Conservation (phyloP, 768 basidiomycete genomes). For the Boletus insuetus region DNA sequence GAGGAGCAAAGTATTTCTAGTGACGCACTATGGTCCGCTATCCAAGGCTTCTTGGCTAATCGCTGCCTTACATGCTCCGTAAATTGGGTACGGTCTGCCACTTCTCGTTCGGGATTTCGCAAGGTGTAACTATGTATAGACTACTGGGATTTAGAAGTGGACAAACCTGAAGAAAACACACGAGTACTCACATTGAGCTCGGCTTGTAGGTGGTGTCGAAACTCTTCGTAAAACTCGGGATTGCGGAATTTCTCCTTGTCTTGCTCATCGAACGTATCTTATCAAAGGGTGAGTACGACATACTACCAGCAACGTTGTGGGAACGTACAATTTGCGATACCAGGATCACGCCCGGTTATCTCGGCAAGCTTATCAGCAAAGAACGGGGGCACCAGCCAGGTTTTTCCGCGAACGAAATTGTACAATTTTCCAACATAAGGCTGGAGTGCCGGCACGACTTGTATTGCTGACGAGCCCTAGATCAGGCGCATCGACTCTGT, state of each 20-base stretch:
- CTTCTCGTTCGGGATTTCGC: conserved; percentile 35
- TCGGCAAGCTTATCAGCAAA: conserved; percentile 38
- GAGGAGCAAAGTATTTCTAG: not conserved
- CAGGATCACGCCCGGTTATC: conserved; percentile 36
- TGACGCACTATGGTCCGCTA: conserved; percentile 43
- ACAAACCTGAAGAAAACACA: no score
- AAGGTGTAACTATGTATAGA: conserved; percentile 42
- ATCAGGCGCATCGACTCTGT: not conserved
- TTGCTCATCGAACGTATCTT: conserved; percentile 42
- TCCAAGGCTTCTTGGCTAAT: conserved; percentile 56
- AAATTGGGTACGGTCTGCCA: conserved; percentile 34
- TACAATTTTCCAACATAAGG: conserved; percentile 45
- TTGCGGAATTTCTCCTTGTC: conserved; percentile 52
- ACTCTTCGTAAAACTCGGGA: conserved; percentile 44
- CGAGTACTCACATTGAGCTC: conserved; percentile 38
- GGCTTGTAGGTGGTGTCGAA: conserved; percentile 46
- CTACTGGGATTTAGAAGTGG: not conserved
- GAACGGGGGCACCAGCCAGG: conserved; percentile 53
- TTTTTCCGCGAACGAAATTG: conserved; percentile 59
- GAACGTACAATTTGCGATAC: conserved; percentile 42
- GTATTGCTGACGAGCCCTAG: conserved; percentile 62
- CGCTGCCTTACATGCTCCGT: conserved; percentile 46
- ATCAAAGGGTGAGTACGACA: not conserved
- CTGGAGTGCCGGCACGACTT: conserved; percentile 58
- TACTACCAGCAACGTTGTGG: not conserved